phyloP scores from a whole-genome alignment of 139 green algal genomes.

The Pseudopediastrum boryanum region DNA sequence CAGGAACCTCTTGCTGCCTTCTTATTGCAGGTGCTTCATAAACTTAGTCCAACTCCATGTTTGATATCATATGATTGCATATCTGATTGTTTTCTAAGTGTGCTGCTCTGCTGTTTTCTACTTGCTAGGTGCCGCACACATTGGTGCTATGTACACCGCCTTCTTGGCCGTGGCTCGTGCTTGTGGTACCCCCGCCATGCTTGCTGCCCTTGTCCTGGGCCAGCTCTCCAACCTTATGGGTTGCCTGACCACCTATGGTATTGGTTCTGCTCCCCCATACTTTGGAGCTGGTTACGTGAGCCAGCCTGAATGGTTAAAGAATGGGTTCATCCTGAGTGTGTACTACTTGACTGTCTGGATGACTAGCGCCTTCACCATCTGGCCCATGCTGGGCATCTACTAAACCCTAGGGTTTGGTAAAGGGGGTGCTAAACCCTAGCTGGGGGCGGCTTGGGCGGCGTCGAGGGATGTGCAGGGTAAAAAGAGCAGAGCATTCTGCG shows the following conservation, averaged over 20 bases:
- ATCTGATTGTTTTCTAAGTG: neutral
- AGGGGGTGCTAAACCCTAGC: too few relatives aligned
- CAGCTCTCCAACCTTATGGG: constrained; percentile 99
- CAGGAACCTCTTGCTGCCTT: neutral
- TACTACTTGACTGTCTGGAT: constrained; percentile 97
- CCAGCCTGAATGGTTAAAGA: constrained; percentile 51
- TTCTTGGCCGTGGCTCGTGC: constrained; percentile 97
- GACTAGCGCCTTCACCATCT: constrained; percentile 88
- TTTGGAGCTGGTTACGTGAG: constrained; percentile 88
- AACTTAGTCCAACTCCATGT: neutral
- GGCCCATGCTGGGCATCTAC: constrained; percentile 87
- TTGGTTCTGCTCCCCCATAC: constrained; percentile 96
- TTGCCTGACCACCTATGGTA: constrained; percentile 99
- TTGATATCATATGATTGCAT: neutral
- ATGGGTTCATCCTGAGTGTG: constrained; percentile 91
- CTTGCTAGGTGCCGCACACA: constrained; percentile 90
- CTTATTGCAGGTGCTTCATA: neutral
- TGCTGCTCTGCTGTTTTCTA: neutral
- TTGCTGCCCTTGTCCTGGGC: constrained; percentile 64
- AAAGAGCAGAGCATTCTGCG: too few relatives aligned
- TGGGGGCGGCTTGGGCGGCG: too few relatives aligned
- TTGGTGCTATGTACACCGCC: constrained; percentile 99
- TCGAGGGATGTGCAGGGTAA: too few relatives aligned
- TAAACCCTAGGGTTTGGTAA: constrained; percentile 5
- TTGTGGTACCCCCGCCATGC: constrained; percentile 80